Percentiles rank a stretch among this genome's conserved stretches.
Conservation (phyloP, 768 basidiomycete species). For the Boletus edulis region DNA sequence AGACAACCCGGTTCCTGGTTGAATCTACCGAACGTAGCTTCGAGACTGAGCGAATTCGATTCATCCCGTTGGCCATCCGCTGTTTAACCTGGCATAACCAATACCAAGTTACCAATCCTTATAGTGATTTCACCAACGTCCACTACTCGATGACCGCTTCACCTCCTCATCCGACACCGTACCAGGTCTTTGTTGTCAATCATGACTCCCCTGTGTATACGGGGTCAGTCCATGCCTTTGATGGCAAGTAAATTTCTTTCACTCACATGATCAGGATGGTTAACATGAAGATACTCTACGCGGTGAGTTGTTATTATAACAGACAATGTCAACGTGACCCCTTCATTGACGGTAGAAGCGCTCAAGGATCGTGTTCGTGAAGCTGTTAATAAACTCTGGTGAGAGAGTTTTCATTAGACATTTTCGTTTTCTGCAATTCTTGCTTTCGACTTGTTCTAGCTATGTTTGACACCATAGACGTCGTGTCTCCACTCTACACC, state of each 20-base stretch:
- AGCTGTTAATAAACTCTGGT: constrained; percentile 22
- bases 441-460: neutral
- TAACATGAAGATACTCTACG: too few relatives aligned
- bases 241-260: too few relatives aligned
- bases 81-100: too few relatives aligned
- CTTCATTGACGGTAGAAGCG: constrained; percentile 2
- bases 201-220: constrained; percentile 14
- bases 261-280: neutral
- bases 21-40: too few relatives aligned
- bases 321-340: constrained; percentile 16
- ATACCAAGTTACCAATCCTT: too few relatives aligned
- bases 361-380: constrained; percentile 6
- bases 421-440: too few relatives aligned
- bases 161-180: neutral
- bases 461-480: constrained; percentile 14
- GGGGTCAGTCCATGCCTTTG: too few relatives aligned
- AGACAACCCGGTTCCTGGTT: too few relatives aligned
- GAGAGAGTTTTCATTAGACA: neutral
- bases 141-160: neutral
- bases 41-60: too few relatives aligned
- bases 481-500: constrained; percentile 16
- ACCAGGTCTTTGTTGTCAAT: constrained; percentile 5
- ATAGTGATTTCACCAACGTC: too few relatives aligned
- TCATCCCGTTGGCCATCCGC: too few relatives aligned
- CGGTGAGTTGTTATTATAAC: too few relatives aligned